Evolutionary conservation across 2,329 filamentous ascomycete species (phyloP).

Genomic region (Fusarium azukiicola): DNA sequence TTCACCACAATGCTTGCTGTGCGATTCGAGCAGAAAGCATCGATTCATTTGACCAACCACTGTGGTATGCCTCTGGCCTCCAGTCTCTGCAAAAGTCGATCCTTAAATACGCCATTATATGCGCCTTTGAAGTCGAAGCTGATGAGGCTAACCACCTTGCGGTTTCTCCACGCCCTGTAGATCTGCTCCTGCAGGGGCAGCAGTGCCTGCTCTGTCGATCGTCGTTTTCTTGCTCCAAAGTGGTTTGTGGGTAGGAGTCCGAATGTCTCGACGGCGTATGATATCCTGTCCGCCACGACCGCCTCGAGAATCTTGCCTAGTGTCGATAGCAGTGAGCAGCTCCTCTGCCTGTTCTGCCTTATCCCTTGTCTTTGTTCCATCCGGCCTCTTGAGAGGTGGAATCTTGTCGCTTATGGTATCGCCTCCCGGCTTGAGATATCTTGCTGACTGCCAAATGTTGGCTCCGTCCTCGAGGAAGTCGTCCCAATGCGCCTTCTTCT

Average conservation of each 20-base stretch:
- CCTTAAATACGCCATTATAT: not conserved
- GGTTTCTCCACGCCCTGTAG: not conserved
- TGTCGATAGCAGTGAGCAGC: constrained; percentile 52
- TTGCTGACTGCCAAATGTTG: too few relatives aligned
- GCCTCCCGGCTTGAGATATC: too few relatives aligned
- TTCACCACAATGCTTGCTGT: not conserved
- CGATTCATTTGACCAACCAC: not conserved
- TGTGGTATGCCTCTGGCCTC: not conserved
- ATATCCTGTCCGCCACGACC: not conserved
- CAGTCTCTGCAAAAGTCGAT: not conserved
- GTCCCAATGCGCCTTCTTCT: too few relatives aligned
- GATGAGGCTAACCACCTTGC: not conserved
- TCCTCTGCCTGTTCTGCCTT: too few relatives aligned
- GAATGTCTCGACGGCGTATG: not conserved
- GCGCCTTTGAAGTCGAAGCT: constrained; percentile 9
- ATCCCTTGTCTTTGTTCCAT: too few relatives aligned
- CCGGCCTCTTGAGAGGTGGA: too few relatives aligned
- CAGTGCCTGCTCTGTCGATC: constrained; percentile 3
- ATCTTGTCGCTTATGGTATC: too few relatives aligned
- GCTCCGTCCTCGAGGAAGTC: too few relatives aligned
- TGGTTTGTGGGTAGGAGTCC: constrained; percentile 3
- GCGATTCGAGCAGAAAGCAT: not conserved
- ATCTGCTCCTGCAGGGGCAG: not conserved
- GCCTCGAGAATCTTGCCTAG: constrained; percentile 47
- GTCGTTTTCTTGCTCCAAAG: constrained; percentile 2